phyloP scores from a whole-genome alignment of 2,329 filamentous ascomycete genomes.

The Sclerotinia sclerotiorum region DNA sequence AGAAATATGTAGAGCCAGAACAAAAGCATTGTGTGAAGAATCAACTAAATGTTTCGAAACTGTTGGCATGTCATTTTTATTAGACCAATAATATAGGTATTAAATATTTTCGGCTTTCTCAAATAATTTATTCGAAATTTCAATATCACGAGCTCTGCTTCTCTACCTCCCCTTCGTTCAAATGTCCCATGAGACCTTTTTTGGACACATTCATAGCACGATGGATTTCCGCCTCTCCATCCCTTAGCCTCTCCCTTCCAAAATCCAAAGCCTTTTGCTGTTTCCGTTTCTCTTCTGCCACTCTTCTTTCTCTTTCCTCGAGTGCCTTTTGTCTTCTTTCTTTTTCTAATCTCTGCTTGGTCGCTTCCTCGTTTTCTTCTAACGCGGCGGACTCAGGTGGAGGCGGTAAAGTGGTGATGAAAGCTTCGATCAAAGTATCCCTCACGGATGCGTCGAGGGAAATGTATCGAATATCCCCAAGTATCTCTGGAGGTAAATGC shows the following conservation, averaged over 20 bases:
- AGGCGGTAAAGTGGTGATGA: constrained; percentile 62
- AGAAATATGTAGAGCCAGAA: background rate
- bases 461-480: constrained; percentile 69
- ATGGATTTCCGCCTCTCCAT: constrained; percentile 68
- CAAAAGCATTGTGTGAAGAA: background rate
- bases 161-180: constrained; percentile 41
- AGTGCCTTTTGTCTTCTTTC: constrained; percentile 65
- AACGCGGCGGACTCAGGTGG: constrained; percentile 51
- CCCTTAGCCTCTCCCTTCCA: constrained; percentile 60
- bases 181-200: constrained; percentile 62
- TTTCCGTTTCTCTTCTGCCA: constrained; percentile 62
- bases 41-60: background rate
- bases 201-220: constrained; percentile 68
- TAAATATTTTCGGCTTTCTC: background rate
- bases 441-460: constrained; percentile 61
- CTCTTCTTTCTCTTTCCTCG: constrained; percentile 60
- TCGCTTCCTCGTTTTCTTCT: constrained; percentile 53
- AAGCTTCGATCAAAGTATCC: constrained; percentile 64
- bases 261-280: constrained; percentile 59
- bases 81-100: background rate
- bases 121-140: background rate
- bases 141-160: background rate
- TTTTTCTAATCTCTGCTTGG: constrained; percentile 52
- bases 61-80: background rate
- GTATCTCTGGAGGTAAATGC: constrained; percentile 60